These are phyloP conservation scores for Penicillium odoratum DNA, from an alignment of 495 filamentous ascomycete genomes.

Conservation along the genomic window DNA sequence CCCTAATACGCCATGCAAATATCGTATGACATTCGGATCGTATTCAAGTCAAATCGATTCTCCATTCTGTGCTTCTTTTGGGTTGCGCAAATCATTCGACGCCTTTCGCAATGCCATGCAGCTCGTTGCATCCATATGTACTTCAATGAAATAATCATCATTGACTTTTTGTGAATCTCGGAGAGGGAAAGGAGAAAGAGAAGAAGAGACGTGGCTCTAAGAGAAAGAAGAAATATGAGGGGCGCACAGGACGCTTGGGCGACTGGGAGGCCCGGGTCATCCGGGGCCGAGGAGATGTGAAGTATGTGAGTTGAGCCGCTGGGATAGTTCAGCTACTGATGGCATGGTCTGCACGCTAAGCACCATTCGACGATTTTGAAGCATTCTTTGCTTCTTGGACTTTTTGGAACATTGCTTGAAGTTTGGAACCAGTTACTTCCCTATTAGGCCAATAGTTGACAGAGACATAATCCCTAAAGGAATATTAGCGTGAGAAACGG, in stretches of 20 bases:
- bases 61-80: constrained; percentile 23
- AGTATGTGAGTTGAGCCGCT: neutral
- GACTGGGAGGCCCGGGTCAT: neutral
- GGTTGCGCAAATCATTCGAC: constrained; percentile 17
- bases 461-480: constrained; percentile 48
- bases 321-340: neutral
- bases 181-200: constrained; percentile 2
- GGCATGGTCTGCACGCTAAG: neutral
- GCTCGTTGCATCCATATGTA: constrained; percentile 31
- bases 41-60: constrained; percentile 20
- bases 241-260: neutral
- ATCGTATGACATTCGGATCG: constrained; percentile 26
- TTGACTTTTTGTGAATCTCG: constrained; percentile 11
- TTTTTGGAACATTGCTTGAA: constrained; percentile 52
- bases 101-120: constrained; percentile 35
- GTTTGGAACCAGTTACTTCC: constrained; percentile 43
- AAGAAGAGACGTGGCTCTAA: constrained; percentile 7
- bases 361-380: constrained; percentile 32
- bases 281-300: neutral
- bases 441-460: constrained; percentile 53
- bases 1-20: constrained; percentile 29
- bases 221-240: neutral
- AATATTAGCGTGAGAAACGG: constrained; percentile 5
- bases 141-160: constrained; percentile 19
- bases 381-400: constrained; percentile 37